Evolutionary conservation across 441 rosid species (phyloP).

Genomic region (Euphorbia schlechtendalii): DNA sequence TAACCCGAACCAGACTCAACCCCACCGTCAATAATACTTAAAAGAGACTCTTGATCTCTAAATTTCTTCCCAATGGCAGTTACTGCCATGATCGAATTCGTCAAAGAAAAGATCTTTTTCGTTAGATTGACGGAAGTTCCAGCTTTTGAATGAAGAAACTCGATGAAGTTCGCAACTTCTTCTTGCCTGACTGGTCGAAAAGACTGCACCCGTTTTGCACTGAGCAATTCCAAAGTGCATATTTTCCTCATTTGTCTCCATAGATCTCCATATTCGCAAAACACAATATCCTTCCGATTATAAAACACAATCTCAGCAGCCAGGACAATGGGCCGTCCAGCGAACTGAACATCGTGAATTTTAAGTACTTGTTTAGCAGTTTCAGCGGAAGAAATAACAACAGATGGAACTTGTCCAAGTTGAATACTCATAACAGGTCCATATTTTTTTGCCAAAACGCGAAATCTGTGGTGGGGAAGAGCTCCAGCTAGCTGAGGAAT

Average conservation of each 20-base stretch:
- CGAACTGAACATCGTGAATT: slow-evolving; percentile 3
- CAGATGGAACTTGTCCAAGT: too few species aligned
- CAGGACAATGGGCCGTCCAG: neutral
- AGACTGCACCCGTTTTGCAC: slow-evolving; percentile 4
- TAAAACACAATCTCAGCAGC: neutral
- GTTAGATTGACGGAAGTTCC: neutral
- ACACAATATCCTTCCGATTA: neutral
- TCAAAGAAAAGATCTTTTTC: neutral
- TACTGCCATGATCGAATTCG: neutral
- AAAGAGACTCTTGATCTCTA: neutral
- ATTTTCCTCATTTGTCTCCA: slow-evolving; percentile 21
- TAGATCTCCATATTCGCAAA: slow-evolving; percentile 4
- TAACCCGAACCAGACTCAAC: neutral
- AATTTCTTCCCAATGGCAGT: neutral
- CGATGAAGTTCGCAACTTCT: slow-evolving; percentile 4
- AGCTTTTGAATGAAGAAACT: neutral
- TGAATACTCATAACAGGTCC: slow-evolving; percentile 9
- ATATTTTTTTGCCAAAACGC: neutral
- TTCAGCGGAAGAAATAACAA: slow-evolving; percentile 7
- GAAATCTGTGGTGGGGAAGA: neutral
- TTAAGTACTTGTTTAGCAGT: neutral
- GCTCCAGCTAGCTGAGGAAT: slow-evolving; percentile 3
- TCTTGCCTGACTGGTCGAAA: slow-evolving; percentile 7
- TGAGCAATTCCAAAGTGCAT: slow-evolving; percentile 8
- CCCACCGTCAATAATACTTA: neutral